Evolutionary conservation across 805 yeast species (phyloP).

Genomic region (Lipomyces oligophaga): DNA sequence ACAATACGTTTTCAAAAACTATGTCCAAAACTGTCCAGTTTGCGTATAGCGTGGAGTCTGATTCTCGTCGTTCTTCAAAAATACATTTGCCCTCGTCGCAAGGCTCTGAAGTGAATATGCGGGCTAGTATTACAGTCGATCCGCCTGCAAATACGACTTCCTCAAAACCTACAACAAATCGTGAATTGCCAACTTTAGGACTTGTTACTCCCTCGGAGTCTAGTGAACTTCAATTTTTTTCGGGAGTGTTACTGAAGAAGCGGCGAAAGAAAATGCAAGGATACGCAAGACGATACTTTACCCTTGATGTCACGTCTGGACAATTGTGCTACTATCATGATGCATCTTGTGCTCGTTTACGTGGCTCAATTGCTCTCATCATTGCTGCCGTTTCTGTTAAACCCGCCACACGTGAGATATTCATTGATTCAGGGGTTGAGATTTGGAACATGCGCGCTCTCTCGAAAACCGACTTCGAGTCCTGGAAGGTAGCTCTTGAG

Average conservation of each 20-base stretch:
- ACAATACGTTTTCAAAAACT: slow-evolving; percentile 84
- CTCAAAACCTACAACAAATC: neutral
- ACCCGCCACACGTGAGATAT: slow-evolving; percentile 60
- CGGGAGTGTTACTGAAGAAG: slow-evolving; percentile 73
- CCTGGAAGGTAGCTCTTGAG: slow-evolving; percentile 68
- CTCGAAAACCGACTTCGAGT: slow-evolving; percentile 59
- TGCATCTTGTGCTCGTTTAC: slow-evolving; percentile 56
- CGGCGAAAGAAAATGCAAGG: slow-evolving; percentile 84
- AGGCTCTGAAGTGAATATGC: slow-evolving; percentile 3
- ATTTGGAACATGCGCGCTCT: slow-evolving; percentile 82
- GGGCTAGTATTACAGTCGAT: neutral
- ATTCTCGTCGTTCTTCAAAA: slow-evolving; percentile 13
- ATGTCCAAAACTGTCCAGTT: slow-evolving; percentile 77
- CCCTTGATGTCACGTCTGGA: slow-evolving; percentile 76
- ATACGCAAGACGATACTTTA: slow-evolving; percentile 77
- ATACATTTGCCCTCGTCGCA: slow-evolving; percentile 1
- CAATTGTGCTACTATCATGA: slow-evolving; percentile 76
- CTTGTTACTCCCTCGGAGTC: slow-evolving; percentile 1
- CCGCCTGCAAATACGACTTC: neutral
- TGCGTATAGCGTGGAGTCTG: slow-evolving; percentile 31
- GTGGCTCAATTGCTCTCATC: slow-evolving; percentile 89
- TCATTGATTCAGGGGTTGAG: slow-evolving; percentile 92
- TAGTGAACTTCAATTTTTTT: slow-evolving; percentile 51
- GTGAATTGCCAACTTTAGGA: slow-evolving; percentile 1
- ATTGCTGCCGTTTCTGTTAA: slow-evolving; percentile 81